phyloP scores from a whole-genome alignment of 495 filamentous ascomycete species.

The Tuber melanosporum region DNA sequence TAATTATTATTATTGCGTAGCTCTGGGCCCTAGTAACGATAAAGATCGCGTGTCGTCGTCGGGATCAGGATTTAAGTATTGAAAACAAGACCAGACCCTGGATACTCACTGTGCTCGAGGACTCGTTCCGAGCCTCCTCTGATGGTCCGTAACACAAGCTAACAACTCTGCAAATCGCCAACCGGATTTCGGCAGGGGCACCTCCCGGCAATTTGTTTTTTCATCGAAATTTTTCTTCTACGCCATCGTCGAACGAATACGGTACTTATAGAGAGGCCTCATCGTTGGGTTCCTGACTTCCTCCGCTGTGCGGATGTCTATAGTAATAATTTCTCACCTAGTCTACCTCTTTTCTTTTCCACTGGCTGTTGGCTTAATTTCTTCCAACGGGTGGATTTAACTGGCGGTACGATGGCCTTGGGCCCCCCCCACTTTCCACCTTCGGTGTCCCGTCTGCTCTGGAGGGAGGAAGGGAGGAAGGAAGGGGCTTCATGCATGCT shows the following conservation, averaged over 20 bases:
- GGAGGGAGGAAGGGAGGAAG: background rate
- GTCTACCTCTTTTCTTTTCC: background rate
- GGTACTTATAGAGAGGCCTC: background rate
- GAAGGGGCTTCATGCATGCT: background rate
- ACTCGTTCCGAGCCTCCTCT: background rate
- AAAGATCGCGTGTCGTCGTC: background rate
- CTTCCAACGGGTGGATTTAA: background rate
- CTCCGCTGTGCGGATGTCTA: background rate
- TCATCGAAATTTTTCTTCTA: background rate
- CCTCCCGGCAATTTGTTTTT: background rate
- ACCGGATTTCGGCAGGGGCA: background rate
- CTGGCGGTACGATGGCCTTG: background rate
- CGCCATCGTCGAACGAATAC: background rate
- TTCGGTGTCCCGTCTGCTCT: background rate
- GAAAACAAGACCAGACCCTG: constrained; percentile 2
- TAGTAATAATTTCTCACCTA: background rate
- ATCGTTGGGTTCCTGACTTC: background rate
- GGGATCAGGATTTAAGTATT: constrained; percentile 1
- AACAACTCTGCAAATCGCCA: background rate
- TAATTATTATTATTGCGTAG: background rate
- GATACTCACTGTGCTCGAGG: background rate
- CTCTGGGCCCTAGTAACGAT: background rate
- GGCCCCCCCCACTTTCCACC: background rate
- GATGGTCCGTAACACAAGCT: background rate
- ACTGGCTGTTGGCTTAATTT: background rate